phyloP scores from a whole-genome alignment of 176 grass and related monocot species.

The Hordeum marinum region DNA sequence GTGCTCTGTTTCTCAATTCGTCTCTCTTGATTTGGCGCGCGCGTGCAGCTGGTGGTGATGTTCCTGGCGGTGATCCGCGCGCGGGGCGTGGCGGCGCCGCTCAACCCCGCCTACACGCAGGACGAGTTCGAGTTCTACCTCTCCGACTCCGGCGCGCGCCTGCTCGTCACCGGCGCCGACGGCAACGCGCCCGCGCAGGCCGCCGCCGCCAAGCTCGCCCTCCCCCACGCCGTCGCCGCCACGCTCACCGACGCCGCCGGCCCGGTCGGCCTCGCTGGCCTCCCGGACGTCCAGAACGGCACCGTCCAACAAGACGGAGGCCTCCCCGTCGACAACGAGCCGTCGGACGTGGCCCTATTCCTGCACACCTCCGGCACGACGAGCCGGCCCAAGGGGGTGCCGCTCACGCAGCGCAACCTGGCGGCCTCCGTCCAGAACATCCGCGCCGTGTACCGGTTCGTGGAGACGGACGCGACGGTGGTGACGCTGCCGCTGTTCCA shows the following conservation, averaged over 20 bases:
- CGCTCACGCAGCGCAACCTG: slow-evolving; percentile 83
- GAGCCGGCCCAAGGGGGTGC: slow-evolving; percentile 89
- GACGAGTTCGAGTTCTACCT: slow-evolving; percentile 96
- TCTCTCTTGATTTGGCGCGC: too few relatives aligned
- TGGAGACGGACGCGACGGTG: slow-evolving; percentile 63
- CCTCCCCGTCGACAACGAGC: slow-evolving; percentile 20
- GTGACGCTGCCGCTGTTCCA: slow-evolving; percentile 85
- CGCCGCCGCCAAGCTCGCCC: slow-evolving; percentile 42
- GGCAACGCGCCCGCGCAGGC: slow-evolving; percentile 61
- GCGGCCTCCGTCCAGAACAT: slow-evolving; percentile 77
- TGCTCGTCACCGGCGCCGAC: slow-evolving; percentile 58
- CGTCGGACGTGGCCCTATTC: slow-evolving; percentile 66
- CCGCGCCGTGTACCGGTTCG: slow-evolving; percentile 52
- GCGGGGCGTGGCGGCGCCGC: slow-evolving; percentile 61
- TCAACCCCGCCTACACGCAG: slow-evolving; percentile 76
- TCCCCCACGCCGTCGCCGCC: slow-evolving; percentile 39
- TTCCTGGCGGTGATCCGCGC: slow-evolving; percentile 74
- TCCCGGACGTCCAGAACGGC: background rate
- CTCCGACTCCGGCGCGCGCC: slow-evolving; percentile 55
- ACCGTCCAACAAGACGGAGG: too few relatives aligned
- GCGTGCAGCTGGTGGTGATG: slow-evolving; percentile 61
- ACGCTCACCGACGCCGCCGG: slow-evolving; percentile 26
- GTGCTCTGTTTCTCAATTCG: background rate
- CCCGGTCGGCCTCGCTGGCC: slow-evolving; percentile 28
- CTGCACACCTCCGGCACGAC: slow-evolving; percentile 96